These are phyloP conservation scores for Posidonia oceanica DNA, from an alignment of 116 monocot species.

Conservation along the genomic window DNA sequence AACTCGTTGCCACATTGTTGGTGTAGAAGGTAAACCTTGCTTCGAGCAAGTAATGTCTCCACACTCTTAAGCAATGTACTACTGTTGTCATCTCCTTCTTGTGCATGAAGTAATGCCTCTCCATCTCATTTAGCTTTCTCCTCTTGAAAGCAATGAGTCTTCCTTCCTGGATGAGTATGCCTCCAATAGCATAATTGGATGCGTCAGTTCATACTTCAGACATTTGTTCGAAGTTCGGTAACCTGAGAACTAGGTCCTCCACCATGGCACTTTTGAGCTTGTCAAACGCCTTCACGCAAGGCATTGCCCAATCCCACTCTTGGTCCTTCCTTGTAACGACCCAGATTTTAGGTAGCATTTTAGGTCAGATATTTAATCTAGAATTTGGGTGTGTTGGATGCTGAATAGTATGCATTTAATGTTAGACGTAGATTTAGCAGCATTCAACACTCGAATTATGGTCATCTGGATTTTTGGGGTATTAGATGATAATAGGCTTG, in stretches of 20 bases:
- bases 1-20: not conserved
- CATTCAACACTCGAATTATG: too few species aligned
- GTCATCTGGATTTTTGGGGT: too few species aligned
- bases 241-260: not conserved
- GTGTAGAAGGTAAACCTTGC: not conserved
- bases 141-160: not conserved
- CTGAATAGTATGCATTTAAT: too few species aligned
- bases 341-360: too few species aligned
- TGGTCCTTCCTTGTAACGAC: not conserved
- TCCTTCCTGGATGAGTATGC: not conserved
- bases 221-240: not conserved
- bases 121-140: not conserved
- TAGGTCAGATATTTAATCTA: too few species aligned
- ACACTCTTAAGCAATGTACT: not conserved
- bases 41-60: not conserved
- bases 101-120: not conserved
- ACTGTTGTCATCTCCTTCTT: not conserved
- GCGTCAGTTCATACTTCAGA: not conserved
- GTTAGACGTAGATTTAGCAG: too few species aligned
- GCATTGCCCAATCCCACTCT: not conserved
- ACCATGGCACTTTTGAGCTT: not conserved
- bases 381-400: too few species aligned
- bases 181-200: not conserved
- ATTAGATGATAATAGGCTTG: too few species aligned
- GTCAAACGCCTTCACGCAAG: not conserved